phyloP scores from a whole-genome alignment of 768 basidiomycete genomes.

The Lanmaoa rubissima region DNA sequence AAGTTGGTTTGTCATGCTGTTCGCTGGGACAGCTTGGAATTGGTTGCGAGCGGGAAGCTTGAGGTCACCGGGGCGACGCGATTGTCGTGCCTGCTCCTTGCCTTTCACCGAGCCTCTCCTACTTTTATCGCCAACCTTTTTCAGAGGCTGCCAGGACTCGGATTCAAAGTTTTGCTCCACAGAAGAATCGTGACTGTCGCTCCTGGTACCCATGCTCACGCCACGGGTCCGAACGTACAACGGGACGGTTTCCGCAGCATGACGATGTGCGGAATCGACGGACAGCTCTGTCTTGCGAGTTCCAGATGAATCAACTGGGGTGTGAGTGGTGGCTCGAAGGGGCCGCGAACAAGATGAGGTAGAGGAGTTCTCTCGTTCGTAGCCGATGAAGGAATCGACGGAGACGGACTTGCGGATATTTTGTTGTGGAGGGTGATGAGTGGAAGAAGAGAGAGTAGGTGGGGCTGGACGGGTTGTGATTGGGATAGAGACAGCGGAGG shows the following conservation, averaged over 20 bases:
- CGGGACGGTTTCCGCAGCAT: constrained; percentile 26
- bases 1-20: constrained; percentile 34
- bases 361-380: constrained; percentile 37
- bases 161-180: constrained; percentile 48
- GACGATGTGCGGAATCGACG: constrained; percentile 25
- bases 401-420: constrained; percentile 71
- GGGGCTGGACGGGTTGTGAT: constrained; percentile 10
- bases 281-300: constrained; percentile 29
- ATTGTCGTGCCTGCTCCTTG: constrained; percentile 41
- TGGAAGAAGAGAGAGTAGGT: constrained; percentile 10
- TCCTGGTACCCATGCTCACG: constrained; percentile 51
- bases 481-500: constrained; percentile 44
- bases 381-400: constrained; percentile 68
- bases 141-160: constrained; percentile 49
- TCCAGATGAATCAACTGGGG: constrained; percentile 36
- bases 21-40: constrained; percentile 33
- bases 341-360: constrained; percentile 34
- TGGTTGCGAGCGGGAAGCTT: constrained; percentile 59
- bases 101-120: constrained; percentile 49
- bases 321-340: constrained; percentile 37
- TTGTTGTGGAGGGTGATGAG: constrained; percentile 26
- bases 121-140: constrained; percentile 40
- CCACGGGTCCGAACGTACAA: constrained; percentile 51
- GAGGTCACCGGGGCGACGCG: constrained; percentile 56
- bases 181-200: constrained; percentile 40